A percentile compares a stretch with the other conserved stretches of the same genome.
Conservation (phyloP, 331 rosid genomes). For the Acacia concinna region DNA sequence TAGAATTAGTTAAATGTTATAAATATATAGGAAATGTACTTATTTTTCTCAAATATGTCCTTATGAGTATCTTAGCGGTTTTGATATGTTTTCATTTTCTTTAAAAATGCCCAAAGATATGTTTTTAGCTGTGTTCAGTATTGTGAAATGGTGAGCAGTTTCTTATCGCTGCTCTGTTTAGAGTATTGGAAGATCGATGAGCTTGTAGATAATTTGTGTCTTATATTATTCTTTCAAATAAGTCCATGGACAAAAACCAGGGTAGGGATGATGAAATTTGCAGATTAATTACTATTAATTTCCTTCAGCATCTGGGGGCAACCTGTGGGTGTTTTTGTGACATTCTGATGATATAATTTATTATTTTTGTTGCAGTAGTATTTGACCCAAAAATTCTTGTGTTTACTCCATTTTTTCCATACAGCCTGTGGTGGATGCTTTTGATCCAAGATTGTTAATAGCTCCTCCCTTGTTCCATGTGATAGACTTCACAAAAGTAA, state of each 20-base stretch:
- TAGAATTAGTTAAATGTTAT: too few species aligned
- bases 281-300: conserved; percentile 2
- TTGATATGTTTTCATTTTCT: background rate
- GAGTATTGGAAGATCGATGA: background rate
- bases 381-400: conserved; percentile 13
- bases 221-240: background rate
- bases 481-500: conserved; percentile 73
- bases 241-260: background rate
- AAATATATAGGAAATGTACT: too few species aligned
- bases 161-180: background rate
- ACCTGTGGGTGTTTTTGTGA: conserved; percentile 17
- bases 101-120: background rate
- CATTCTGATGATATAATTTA: conserved; percentile 2
- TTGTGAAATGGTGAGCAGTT: background rate
- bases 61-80: background rate
- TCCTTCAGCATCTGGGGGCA: background rate
- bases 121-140: too few species aligned
- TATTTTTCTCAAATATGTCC: too few species aligned
- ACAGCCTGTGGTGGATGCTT: conserved; percentile 98
- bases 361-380: conserved; percentile 17
- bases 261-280: background rate
- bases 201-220: background rate
- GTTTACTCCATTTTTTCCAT: conserved; percentile 11
- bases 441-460: conserved; percentile 87
- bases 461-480: conserved; percentile 82